Evolutionary conservation across 2,329 filamentous ascomycete genomes (phyloP).

Genomic region (Coniochaeta hoffmannii): DNA sequence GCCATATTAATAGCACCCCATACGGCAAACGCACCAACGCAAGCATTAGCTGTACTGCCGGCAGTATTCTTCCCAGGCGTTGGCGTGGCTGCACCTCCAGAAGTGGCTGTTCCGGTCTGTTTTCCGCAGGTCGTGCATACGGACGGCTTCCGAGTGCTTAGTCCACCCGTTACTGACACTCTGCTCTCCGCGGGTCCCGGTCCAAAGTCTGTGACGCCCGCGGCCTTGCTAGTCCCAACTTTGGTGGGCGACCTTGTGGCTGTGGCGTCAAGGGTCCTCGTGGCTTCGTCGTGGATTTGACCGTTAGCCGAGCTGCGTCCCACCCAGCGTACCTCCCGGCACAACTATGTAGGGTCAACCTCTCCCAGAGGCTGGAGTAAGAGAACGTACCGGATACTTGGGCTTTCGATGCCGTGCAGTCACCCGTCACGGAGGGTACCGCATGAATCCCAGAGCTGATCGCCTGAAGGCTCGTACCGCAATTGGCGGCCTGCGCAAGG

Average conservation of each 20-base stretch:
- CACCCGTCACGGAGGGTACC: not conserved
- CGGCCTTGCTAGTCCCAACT: not conserved
- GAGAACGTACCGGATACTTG: not conserved
- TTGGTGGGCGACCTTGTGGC: not conserved
- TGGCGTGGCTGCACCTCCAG: not conserved
- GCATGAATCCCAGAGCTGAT: conserved; percentile 1
- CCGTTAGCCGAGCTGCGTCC: not conserved
- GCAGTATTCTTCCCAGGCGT: not conserved
- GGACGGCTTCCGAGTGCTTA: not conserved
- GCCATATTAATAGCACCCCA: not conserved
- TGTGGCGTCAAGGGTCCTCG: not conserved
- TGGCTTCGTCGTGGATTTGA: not conserved
- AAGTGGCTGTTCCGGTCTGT: not conserved
- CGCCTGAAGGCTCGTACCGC: conserved; percentile 1
- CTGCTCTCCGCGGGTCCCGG: not conserved
- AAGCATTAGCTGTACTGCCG: too few relatives aligned
- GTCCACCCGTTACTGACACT: not conserved
- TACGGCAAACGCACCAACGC: not conserved
- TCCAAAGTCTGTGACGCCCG: not conserved
- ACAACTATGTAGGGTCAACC: not conserved
- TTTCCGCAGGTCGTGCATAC: not conserved
- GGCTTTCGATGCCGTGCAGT: not conserved
- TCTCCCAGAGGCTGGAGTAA: not conserved
- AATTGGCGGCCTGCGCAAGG: conserved; percentile 3
- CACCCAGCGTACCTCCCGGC: not conserved